Conservation (phyloP, 306 rosid genomes). For the Datisca glomerata region DNA sequence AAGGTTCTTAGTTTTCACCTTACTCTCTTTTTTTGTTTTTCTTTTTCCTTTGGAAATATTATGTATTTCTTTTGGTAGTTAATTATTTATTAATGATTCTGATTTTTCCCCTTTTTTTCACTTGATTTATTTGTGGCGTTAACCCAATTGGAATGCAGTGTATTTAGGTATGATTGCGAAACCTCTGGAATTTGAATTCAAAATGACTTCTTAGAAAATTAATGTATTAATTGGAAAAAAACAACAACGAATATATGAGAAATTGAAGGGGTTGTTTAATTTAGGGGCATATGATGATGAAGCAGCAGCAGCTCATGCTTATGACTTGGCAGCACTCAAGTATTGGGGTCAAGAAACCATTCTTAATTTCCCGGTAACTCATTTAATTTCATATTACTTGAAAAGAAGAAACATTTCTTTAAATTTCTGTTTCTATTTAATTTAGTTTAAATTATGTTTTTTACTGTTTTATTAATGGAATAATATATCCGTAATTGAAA, state of each 20-base stretch:
- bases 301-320: conserved; percentile 95
- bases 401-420: neutral
- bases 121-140: conserved; percentile 5
- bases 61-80: neutral
- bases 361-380: conserved; percentile 73
- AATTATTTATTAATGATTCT: neutral
- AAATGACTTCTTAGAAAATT: neutral
- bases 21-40: neutral
- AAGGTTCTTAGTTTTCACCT: conserved; percentile 30
- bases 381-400: neutral
- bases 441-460: neutral
- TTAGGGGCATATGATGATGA: conserved; percentile 94
- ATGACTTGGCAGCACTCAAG: conserved; percentile 98
- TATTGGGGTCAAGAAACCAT: conserved; percentile 87
- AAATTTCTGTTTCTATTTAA: neutral
- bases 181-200: neutral
- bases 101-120: neutral
- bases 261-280: no score
- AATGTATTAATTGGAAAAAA: neutral
- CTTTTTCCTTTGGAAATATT: neutral
- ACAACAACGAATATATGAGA: neutral
- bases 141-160: conserved; percentile 40
- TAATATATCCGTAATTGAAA: no score
- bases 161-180: conserved; percentile 53
- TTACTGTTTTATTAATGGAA: no score